Evolutionary conservation across 139 green algal species (phyloP), one percentile per base, ranked within the genome.

Genomic region (Pycnococcus provasolii): DNA sequence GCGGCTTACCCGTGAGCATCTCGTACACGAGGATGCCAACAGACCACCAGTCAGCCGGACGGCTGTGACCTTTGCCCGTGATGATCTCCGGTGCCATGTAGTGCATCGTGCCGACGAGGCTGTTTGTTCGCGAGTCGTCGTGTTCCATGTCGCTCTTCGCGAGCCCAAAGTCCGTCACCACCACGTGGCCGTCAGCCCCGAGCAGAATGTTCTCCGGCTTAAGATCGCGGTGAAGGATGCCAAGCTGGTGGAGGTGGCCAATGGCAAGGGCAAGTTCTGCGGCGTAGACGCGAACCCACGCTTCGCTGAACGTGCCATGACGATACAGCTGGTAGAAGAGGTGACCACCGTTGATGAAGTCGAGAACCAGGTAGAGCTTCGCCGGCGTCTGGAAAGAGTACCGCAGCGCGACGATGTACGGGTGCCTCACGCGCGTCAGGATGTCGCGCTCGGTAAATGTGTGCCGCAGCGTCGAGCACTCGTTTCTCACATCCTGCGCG

Each of bases 271-370:
- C 89, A 43, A 98, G 90, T 79, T 98, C 93, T 2, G 92, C 90
- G 0, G 80, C 83, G 78, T 97, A 98, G 50, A 98, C 82, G 4
- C 88, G 78, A 0, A 91, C 86, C 42, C 94, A 79, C 7, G 86
- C 73, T 70, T 97, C 91, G 54, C 52, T 77, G 54, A 79, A 80
- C 9, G 53, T 75, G 39, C 74, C 74, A 63, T 90, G 76, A n/a
- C 83, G 73, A 70, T 95, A 96, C 37, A 98, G 82, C 76, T 96
- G 89, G 77, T 94, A 98, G 81, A 98, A 98, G 4, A 98, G 81
- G 66, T 98, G 92, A 4, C 92, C 92, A 2, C 92, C 92, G 72
- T 97, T 97, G 69, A 98, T 85, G 69, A 98, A 98, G 73, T 98
- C 92, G 42, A 98, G 76, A 4, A 98, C 77, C 65, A 98, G 79